A percentile compares a stretch with the other conserved stretches of the same genome.
phyloP scores from a whole-genome alignment of 108 stramenopile genomes.

The Epithemia pelagica region DNA sequence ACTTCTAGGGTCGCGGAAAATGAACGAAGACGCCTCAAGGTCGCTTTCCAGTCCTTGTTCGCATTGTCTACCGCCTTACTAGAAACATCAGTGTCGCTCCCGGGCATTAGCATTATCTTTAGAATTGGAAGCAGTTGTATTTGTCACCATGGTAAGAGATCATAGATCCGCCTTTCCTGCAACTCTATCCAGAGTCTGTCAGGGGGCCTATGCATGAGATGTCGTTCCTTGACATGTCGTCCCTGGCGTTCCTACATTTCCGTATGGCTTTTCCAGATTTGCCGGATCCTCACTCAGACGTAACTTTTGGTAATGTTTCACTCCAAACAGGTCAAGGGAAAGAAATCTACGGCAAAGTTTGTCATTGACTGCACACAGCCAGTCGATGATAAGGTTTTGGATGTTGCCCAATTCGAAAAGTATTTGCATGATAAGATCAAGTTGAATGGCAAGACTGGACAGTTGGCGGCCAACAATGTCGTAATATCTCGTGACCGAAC shows the following conservation, averaged over 20 bases:
- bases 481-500: slow-evolving; percentile 84
- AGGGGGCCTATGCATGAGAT: not conserved
- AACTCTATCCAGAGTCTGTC: slow-evolving; percentile 4
- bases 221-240: slow-evolving; percentile 3
- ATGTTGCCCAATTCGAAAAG: slow-evolving; percentile 95
- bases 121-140: too few relatives aligned
- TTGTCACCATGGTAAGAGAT: slow-evolving; percentile 31
- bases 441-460: slow-evolving; percentile 78
- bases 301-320: not conserved
- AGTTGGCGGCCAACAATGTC: slow-evolving; percentile 68
- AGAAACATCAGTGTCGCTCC: too few relatives aligned
- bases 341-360: slow-evolving; percentile 93
- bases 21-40: too few relatives aligned
- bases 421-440: slow-evolving; percentile 98
- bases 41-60: too few relatives aligned
- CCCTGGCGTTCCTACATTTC: too few relatives aligned
- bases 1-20: too few relatives aligned
- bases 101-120: too few relatives aligned
- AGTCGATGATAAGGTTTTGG: slow-evolving; percentile 97
- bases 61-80: too few relatives aligned
- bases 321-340: slow-evolving; percentile 81
- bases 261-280: too few relatives aligned
- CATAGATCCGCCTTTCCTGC: slow-evolving; percentile 24
- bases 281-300: too few relatives aligned
- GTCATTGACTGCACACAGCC: slow-evolving; percentile 96